Percentiles rank a stretch among this genome's conserved stretches.
Evolutionary conservation across 2,329 filamentous ascomycete species (phyloP).

Genomic region (Colletotrichum camelliae): DNA sequence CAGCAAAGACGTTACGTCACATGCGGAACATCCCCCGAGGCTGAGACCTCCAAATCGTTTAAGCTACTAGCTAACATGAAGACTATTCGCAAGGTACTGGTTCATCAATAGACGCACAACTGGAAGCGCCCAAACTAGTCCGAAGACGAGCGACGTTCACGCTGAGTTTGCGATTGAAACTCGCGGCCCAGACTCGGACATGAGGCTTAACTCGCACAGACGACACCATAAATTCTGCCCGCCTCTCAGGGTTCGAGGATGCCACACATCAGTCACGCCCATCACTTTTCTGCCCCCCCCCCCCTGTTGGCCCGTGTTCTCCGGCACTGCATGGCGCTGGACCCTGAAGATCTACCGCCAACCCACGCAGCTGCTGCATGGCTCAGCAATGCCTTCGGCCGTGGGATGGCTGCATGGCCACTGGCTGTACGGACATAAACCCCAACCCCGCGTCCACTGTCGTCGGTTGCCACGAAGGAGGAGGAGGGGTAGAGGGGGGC

Average conservation of each 20-base stretch:
- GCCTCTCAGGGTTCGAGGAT: background rate
- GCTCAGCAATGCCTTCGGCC: background rate
- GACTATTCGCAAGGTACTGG: background rate
- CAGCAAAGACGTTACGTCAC: background rate
- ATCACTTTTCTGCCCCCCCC: background rate
- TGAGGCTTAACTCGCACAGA: conserved; percentile 6
- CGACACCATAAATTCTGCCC: background rate
- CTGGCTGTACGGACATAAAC: background rate
- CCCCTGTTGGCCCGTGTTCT: background rate
- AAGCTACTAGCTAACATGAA: background rate
- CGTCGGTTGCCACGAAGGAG: background rate
- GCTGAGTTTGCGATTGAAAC: background rate
- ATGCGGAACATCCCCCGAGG: background rate
- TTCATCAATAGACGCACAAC: background rate
- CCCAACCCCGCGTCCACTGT: background rate
- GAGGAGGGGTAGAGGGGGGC: background rate
- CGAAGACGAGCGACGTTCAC: background rate
- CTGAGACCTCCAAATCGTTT: background rate
- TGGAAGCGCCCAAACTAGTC: background rate
- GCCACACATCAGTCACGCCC: background rate
- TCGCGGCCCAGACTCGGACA: background rate
- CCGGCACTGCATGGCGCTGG: background rate
- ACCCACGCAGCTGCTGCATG: background rate
- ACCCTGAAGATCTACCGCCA: background rate
- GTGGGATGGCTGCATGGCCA: background rate